Evolutionary conservation across 192 early-diverging fungal species (phyloP), one percentile per base, ranked within the genome.

Genomic region (Entomortierella chlamydospora): DNA sequence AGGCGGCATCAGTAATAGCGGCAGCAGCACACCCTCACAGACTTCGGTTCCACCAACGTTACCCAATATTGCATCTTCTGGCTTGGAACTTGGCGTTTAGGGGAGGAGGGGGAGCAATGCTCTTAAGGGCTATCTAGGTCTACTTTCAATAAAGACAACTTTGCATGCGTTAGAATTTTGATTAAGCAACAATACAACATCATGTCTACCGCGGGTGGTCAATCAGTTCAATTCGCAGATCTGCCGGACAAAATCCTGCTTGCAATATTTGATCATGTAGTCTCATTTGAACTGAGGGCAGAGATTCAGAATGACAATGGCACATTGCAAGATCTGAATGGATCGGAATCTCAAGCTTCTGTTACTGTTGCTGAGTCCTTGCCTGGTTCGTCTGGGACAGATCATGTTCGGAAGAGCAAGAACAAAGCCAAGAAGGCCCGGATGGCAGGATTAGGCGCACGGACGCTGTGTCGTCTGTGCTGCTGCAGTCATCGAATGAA

Each of bases 401-500:
- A n/a, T n/a, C n/a, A n/a, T n/a, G n/a, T 26, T 26, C 65, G 18
- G 28, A 30, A 45, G 17, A 28, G n/a, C 53, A 43, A 50, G 17
- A 58, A 33, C 17, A 67, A 62, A 22, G 29, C 61, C 15, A 76
- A 57, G 60, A 63, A 34, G 25, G 33, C 22, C 28, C 57, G 64
- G 1, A 34, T 55, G 8, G 76, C 68, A 30, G 76, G 76, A 34
- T 28, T 39, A 29, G 61, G 68, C 2, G 72, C 81, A 5, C 37
- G 57, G 2, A 63, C 64, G 2, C 50, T 82, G 7, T 73, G 81
- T 61, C 65, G 69, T 0, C 56, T 74, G 2, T 68, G 81, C 11
- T 82, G 81, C 50, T 66, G 62, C 67, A 65, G 61, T 55, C 64
- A 58, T 7, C 72, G 81, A 2, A 39, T 82, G 17, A 73, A 74